Evolutionary conservation across 163 green algal species (phyloP).

Genomic region (Scenedesmus sp.): DNA sequence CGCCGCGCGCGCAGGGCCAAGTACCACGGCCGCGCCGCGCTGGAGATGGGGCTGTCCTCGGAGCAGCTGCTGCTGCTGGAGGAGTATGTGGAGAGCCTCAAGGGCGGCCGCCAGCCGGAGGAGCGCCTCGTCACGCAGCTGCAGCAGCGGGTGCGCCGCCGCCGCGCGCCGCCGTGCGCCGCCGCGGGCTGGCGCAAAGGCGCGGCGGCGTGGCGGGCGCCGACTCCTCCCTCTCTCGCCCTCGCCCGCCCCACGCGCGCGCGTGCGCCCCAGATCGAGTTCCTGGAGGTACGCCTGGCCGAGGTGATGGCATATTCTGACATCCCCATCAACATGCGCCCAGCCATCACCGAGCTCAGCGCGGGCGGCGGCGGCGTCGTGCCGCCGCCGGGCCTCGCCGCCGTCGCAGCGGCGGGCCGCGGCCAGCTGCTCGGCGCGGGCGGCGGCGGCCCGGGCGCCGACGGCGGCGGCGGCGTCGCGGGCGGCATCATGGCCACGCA

Average conservation of each 20-base stretch:
- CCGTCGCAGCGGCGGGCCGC: background rate
- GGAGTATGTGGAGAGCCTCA: conserved; percentile 67
- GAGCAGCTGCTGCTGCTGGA: conserved; percentile 73
- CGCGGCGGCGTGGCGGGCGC: background rate
- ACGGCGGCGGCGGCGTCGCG: conserved; percentile 7
- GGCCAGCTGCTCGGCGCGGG: background rate
- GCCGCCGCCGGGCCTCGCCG: background rate
- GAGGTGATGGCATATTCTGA: conserved; percentile 74
- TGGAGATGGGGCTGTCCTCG: conserved; percentile 62
- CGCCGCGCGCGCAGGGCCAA: too few relatives aligned
- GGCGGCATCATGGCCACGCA: conserved; percentile 50
- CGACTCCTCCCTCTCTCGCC: too few relatives aligned
- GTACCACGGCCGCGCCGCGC: conserved; percentile 64
- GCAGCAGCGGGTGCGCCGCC: conserved; percentile 60
- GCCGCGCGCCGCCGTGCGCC: too few relatives aligned
- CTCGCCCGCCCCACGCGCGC: too few relatives aligned
- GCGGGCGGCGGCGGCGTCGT: conserved; percentile 7
- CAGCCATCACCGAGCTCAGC: conserved; percentile 60
- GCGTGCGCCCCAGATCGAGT: conserved; percentile 72
- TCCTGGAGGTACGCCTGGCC: conserved; percentile 67
- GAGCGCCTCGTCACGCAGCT: conserved; percentile 65
- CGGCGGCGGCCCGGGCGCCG: background rate
- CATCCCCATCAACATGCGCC: conserved; percentile 69
- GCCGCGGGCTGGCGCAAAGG: too few relatives aligned
- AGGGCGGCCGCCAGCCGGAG: conserved; percentile 56